A percentile compares a stretch with the other conserved stretches of the same genome.
These are phyloP conservation scores for Hordeum pubiflorum DNA, from an alignment of 202 grass and related monocot genomes.

Conservation along the genomic window DNA sequence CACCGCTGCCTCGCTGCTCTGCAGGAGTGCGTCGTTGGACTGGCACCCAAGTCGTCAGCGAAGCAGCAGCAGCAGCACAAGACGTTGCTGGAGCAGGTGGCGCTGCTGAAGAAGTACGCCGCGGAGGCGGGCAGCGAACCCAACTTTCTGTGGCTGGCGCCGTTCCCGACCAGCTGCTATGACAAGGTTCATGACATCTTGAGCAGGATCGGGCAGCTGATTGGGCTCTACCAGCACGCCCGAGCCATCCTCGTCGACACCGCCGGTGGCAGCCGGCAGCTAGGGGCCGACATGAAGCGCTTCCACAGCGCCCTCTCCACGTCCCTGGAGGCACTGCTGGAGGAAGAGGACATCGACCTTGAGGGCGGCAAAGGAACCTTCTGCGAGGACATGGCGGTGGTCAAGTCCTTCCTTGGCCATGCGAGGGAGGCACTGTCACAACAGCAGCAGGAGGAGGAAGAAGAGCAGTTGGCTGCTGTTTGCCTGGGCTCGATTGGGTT, in stretches of 20 bases:
- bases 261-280: not conserved
- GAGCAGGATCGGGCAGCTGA: constrained; percentile 45
- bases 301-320: constrained; percentile 18
- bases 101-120: constrained; percentile 24
- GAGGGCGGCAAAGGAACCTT: constrained; percentile 23
- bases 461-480: not conserved
- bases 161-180: constrained; percentile 37
- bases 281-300: not conserved
- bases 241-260: not conserved
- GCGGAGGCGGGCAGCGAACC: constrained; percentile 52
- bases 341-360: constrained; percentile 2
- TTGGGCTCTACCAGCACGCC: constrained; percentile 44
- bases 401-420: constrained; percentile 25
- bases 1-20: constrained; percentile 18
- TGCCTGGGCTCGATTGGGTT: constrained; percentile 45
- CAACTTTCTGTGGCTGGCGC: constrained; percentile 48
- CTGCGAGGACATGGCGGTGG: not conserved
- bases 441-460: not conserved
- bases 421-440: not conserved
- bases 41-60: not conserved
- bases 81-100: constrained; percentile 29
- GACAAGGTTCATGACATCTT: constrained; percentile 42
- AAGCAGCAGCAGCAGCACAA: not conserved
- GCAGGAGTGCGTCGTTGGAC: not conserved
- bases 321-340: constrained; percentile 19